A percentile compares a stretch with the other conserved stretches of the same genome.
phyloP scores from a whole-genome alignment of 73 alveolate genomes.

The Tetrahymena elliotti region DNA sequence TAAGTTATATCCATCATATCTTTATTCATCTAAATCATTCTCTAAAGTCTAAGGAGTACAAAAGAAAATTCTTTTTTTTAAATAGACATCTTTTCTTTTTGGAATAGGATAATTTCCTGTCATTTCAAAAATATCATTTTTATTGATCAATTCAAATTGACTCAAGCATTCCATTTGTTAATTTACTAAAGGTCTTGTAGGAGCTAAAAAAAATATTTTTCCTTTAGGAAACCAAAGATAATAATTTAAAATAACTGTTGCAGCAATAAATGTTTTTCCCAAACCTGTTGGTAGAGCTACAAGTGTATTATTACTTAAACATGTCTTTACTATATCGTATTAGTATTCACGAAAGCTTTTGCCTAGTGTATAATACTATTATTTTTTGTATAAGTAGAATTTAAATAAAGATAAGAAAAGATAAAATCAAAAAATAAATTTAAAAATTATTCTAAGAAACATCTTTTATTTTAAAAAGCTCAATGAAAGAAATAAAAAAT shows the following conservation, averaged over 20 bases:
- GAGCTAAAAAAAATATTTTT: constrained; percentile 69
- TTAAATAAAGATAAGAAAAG: background rate
- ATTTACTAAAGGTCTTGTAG: constrained; percentile 67
- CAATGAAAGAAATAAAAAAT: background rate
- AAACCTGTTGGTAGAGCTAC: constrained; percentile 79
- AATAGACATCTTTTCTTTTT: constrained; percentile 43
- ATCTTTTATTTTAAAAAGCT: no score
- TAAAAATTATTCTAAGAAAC: background rate
- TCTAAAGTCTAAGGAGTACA: constrained; percentile 70
- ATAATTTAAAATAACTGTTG: constrained; percentile 57
- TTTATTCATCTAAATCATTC: constrained; percentile 46
- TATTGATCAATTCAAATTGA: constrained; percentile 19
- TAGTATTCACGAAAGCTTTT: constrained; percentile 55
- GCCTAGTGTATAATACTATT: constrained; percentile 51
- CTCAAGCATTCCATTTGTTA: constrained; percentile 49
- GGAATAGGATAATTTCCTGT: constrained; percentile 45
- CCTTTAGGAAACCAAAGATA: constrained; percentile 71
- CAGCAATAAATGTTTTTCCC: constrained; percentile 73
- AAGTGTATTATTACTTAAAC: constrained; percentile 59
- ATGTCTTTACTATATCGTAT: constrained; percentile 52
- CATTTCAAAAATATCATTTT: constrained; percentile 36
- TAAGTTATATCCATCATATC: background rate
- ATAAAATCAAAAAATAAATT: background rate
- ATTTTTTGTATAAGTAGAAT: background rate
- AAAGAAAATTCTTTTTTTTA: constrained; percentile 51